Evolutionary conservation across 441 rosid genomes (phyloP).

Genomic region (Kokia cookei): DNA sequence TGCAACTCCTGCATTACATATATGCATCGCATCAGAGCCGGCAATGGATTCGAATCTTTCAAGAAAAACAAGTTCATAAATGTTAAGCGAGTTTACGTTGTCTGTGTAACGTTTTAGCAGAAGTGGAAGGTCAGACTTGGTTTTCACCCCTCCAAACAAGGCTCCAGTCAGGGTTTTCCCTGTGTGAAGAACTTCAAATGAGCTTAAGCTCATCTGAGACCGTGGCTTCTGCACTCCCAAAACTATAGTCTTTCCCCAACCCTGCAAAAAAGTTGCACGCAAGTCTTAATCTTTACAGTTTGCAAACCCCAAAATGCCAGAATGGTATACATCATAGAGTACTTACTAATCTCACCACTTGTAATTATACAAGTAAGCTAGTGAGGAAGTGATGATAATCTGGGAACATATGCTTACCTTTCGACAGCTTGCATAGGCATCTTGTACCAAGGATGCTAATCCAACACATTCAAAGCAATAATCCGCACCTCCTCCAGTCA

Average conservation of each 20-base stretch:
- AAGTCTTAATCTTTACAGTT: not conserved
- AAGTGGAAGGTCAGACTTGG: constrained; percentile 72
- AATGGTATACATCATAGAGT: not conserved
- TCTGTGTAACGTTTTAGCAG: constrained; percentile 56
- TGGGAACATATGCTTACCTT: constrained; percentile 32
- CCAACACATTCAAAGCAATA: constrained; percentile 93
- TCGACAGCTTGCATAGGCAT: constrained; percentile 77
- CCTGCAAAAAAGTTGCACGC: constrained; percentile 26
- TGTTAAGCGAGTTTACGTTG: constrained; percentile 33
- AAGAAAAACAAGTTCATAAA: not conserved
- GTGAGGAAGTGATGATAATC: not conserved
- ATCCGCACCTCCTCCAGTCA: constrained; percentile 86
- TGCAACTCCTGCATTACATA: constrained; percentile 42
- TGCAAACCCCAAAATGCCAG: not conserved
- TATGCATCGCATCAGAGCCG: not conserved
- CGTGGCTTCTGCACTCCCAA: constrained; percentile 72
- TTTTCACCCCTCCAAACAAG: constrained; percentile 76
- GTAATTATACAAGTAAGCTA: not conserved
- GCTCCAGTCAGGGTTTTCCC: constrained; percentile 59
- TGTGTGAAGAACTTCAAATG: constrained; percentile 44
- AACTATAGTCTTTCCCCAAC: constrained; percentile 81
- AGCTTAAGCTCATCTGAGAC: constrained; percentile 34
- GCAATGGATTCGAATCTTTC: not conserved
- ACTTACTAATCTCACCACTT: not conserved
- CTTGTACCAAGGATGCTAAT: constrained; percentile 46